Evolutionary conservation across 2,329 filamentous ascomycete genomes (phyloP).

Genomic region (Pseudocercospora pini-densiflorae): DNA sequence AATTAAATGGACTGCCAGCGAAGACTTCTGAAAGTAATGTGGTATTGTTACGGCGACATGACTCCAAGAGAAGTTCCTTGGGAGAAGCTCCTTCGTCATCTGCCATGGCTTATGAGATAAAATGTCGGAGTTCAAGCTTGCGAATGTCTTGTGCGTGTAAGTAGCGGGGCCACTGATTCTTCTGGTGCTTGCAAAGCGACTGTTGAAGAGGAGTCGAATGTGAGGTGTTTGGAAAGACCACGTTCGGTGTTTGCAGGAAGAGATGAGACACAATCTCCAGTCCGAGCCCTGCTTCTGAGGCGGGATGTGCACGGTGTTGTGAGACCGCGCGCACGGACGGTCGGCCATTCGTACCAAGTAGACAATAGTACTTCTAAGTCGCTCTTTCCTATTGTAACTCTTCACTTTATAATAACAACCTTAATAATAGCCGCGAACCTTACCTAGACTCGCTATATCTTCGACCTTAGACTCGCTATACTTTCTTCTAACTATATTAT

Average conservation of each 20-base stretch:
- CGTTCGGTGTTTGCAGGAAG: background rate
- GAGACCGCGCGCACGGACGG: background rate
- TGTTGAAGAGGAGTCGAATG: background rate
- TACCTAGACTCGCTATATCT: no score
- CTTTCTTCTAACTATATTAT: no score
- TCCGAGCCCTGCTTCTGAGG: background rate
- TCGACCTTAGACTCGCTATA: no score
- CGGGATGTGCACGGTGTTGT: background rate
- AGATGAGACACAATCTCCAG: constrained; percentile 3
- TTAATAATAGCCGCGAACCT: no score
- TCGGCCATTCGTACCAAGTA: no score
- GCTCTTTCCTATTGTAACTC: no score
- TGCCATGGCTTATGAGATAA: constrained; percentile 29
- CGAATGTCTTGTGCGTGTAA: background rate
- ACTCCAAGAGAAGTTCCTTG: constrained; percentile 85
- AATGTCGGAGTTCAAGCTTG: background rate
- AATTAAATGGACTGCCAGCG: constrained; percentile 51
- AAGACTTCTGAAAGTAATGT: constrained; percentile 81
- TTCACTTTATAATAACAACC: no score
- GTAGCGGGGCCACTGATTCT: background rate
- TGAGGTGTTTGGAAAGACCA: constrained; percentile 1
- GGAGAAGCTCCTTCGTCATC: constrained; percentile 75
- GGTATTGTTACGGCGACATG: constrained; percentile 90
- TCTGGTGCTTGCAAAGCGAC: background rate
- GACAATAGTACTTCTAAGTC: no score